phyloP scores from a whole-genome alignment of 495 filamentous ascomycete species.

The Neurospora discreta region DNA sequence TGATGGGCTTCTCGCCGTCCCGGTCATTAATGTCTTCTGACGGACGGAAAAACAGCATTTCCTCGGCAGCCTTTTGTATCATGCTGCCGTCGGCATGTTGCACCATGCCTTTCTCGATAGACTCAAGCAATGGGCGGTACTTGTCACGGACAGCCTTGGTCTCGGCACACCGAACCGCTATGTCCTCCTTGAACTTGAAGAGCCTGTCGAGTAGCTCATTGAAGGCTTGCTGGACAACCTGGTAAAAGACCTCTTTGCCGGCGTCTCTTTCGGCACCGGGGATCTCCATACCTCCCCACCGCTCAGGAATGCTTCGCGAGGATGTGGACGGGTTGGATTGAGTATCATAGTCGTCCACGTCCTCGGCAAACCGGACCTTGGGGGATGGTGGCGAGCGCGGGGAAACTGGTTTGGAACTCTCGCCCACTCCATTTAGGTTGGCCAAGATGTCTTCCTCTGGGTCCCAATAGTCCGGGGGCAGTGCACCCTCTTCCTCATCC shows the following conservation, averaged over 20 bases:
- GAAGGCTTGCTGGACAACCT: conserved; percentile 79
- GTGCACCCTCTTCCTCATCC: conserved; percentile 66
- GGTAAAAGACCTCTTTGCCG: conserved; percentile 81
- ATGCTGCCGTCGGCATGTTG: not conserved
- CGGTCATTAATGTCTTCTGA: not conserved
- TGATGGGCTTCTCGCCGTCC: conserved; percentile 9
- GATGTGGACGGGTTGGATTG: conserved; percentile 72
- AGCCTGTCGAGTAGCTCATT: conserved; percentile 83
- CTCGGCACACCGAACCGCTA: conserved; percentile 55
- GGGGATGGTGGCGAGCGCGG: conserved; percentile 72
- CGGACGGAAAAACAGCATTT: not conserved
- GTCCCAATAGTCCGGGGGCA: conserved; percentile 51
- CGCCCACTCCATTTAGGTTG: conserved; percentile 26
- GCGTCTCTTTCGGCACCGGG: conserved; percentile 71
- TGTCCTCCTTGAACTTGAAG: conserved; percentile 70
- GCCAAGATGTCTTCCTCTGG: conserved; percentile 48
- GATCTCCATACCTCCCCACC: conserved; percentile 75
- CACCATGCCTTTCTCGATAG: conserved; percentile 28
- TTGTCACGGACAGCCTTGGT: conserved; percentile 51
- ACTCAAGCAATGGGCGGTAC: conserved; percentile 34
- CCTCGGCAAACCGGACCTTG: conserved; percentile 75
- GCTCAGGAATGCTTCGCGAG: conserved; percentile 66
- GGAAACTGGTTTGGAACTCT: conserved; percentile 36
- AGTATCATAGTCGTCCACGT: conserved; percentile 58
- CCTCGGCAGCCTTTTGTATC: not conserved